phyloP scores from a whole-genome alignment of 306 rosid genomes.

The Dryas octopetala region DNA sequence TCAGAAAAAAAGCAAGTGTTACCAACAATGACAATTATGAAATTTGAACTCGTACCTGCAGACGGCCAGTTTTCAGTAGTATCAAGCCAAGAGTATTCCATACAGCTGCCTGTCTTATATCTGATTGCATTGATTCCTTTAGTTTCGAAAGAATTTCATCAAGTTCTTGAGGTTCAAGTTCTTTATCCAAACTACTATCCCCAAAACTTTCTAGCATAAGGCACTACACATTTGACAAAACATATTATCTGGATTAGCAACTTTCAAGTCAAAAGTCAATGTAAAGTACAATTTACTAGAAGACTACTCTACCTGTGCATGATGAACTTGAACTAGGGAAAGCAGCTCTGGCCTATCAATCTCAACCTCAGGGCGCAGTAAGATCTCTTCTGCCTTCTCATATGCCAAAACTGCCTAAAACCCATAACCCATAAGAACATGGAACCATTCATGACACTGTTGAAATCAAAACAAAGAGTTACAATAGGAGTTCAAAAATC shows the following conservation, averaged over 20 bases:
- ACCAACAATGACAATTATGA: constrained; percentile 2
- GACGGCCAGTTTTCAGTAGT: constrained; percentile 79
- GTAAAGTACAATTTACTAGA: not conserved
- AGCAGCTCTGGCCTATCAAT: constrained; percentile 80
- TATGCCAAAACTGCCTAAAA: constrained; percentile 74
- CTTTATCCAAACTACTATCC: constrained; percentile 70
- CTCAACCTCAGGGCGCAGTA: constrained; percentile 73
- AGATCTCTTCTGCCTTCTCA: constrained; percentile 88
- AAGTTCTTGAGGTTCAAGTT: constrained; percentile 80
- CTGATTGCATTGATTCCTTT: constrained; percentile 69
- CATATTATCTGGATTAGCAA: constrained; percentile 37
- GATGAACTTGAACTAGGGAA: constrained; percentile 87
- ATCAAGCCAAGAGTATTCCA: constrained; percentile 93
- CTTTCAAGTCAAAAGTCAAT: not conserved
- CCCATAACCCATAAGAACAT: constrained; percentile 17
- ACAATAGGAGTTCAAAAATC: constrained; percentile 10
- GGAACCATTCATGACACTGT: constrained; percentile 1
- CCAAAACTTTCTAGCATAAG: constrained; percentile 71
- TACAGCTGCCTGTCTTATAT: constrained; percentile 84
- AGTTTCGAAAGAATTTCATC: constrained; percentile 74
- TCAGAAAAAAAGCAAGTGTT: constrained; percentile 27
- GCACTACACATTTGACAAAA: constrained; percentile 61
- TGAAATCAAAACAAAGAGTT: not conserved
- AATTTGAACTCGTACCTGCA: constrained; percentile 49
- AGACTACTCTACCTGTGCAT: constrained; percentile 75